Evolutionary conservation across 73 alveolate species (phyloP), one percentile per base, ranked within the genome.

Genomic region (Paramecium bursaria): DNA sequence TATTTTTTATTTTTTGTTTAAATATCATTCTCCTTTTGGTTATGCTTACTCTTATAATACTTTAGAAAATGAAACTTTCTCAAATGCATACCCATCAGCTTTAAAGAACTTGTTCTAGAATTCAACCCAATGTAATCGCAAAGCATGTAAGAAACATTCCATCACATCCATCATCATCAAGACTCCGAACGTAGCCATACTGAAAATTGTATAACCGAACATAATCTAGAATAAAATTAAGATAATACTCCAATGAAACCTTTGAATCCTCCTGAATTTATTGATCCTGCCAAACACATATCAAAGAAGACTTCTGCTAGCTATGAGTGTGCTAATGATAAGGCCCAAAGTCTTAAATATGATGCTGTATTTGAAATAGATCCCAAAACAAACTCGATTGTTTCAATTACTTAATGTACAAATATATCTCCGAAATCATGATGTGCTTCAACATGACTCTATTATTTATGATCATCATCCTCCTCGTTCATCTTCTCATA

Each of bases 41-140:
- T 10, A 67, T 29, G 82, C 46, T 9, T 50, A 23, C 11, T 60
- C 93, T 88, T 77, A 88, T 53, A 90, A 76, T 26, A 87, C 74
- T 49, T 49, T 55, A 44, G 75, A 75, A 67, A 93, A 94, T n/a
- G 98, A 92, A 51, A 93, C 91, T 14, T 98, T 98, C 51, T 73
- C 88, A 87, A 94, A 97, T 46, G 85, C 74, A 87, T 90, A 80
- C 53, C 99, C 99, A 73, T 92, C 95, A 14, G 98, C 99, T 80
- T 92, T 91, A 86, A 94, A 97, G 93, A 97, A 97, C 86, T 97
- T 97, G 87, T 89, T 97, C 88, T 95, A 93, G 88, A 97, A 97
- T 91, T 97, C 99, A 52, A 97, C 99, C 99, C 99, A 97, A 89
- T 97, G 99, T 22, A 97, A 93, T 79, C 99, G 87, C 26, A 97